A percentile compares a stretch with the other conserved stretches of the same genome.
Conservation (phyloP, 129 eudicot species). For the Dittrichia graveolens region DNA sequence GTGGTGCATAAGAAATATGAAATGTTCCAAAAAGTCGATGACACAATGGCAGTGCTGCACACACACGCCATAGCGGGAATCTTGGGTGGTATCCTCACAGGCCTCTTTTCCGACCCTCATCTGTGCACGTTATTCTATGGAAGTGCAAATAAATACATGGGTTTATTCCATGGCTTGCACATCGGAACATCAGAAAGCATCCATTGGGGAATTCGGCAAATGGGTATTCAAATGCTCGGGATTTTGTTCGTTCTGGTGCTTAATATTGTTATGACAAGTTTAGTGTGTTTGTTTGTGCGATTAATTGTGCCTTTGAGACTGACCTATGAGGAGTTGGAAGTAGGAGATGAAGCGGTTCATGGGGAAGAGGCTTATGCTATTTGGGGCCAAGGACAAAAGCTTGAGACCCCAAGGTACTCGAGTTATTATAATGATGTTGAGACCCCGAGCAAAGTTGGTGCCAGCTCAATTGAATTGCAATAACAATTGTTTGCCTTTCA, state of each 20-base stretch:
- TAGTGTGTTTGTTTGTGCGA: constrained; percentile 52
- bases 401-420: constrained; percentile 50
- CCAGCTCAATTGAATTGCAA: constrained; percentile 17
- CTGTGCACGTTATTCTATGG: constrained; percentile 57
- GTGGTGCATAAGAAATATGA: constrained; percentile 37
- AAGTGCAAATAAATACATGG: constrained; percentile 39
- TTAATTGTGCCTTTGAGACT: constrained; percentile 70
- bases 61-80: constrained; percentile 61
- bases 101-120: constrained; percentile 58
- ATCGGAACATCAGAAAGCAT: constrained; percentile 30
- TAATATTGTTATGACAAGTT: constrained; percentile 62
- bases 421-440: constrained; percentile 44
- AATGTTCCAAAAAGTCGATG: constrained; percentile 43
- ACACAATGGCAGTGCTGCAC: constrained; percentile 58
- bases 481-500: background rate
- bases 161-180: constrained; percentile 54
- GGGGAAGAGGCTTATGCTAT: constrained; percentile 84
- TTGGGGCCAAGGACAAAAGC: constrained; percentile 68
- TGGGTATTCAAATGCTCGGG: constrained; percentile 61
- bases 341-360: constrained; percentile 76
- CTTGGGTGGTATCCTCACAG: constrained; percentile 60
- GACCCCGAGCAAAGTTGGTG: constrained; percentile 22
- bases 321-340: constrained; percentile 63
- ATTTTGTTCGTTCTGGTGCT: constrained; percentile 47
- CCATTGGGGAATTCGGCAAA: constrained; percentile 55